phyloP scores from a whole-genome alignment of 2,329 filamentous ascomycete genomes.

The Diaporthe capsici region DNA sequence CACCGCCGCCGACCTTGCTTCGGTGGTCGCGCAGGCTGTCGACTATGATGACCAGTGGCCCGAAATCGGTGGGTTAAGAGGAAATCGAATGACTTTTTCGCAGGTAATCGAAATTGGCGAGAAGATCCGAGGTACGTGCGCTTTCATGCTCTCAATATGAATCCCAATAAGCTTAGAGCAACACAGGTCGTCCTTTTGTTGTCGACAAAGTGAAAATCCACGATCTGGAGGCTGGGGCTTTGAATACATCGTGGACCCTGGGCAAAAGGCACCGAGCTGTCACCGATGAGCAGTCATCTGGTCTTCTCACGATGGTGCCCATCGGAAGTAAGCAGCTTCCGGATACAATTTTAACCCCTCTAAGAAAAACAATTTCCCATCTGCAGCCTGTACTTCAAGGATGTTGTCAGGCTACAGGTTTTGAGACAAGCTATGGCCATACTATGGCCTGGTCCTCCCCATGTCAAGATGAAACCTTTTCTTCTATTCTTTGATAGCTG shows the following conservation, averaged over 20 bases:
- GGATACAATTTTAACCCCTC: too few species aligned
- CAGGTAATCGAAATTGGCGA: conserved; percentile 57
- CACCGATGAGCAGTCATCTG: conserved; percentile 51
- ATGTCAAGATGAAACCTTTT: too few species aligned
- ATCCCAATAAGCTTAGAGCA: conserved; percentile 31
- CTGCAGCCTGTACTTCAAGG: too few species aligned
- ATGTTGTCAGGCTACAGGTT: too few species aligned
- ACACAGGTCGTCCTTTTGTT: conserved; percentile 52
- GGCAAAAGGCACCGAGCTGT: conserved; percentile 50
- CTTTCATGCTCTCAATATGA: not conserved
- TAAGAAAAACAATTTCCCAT: too few species aligned
- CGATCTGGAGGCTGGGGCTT: conserved; percentile 61
- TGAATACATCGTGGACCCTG: conserved; percentile 59
- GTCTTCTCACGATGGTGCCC: conserved; percentile 54
- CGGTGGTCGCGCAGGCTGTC: conserved; percentile 55
- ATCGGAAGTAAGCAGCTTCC: conserved; percentile 46
- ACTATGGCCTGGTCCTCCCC: too few species aligned
- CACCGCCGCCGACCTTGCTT: conserved; percentile 58
- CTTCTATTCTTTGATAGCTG: too few species aligned
- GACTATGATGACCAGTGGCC: conserved; percentile 62
- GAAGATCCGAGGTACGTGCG: conserved; percentile 38
- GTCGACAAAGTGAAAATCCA: conserved; percentile 61
- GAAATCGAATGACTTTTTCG: conserved; percentile 52
- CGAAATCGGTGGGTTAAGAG: conserved; percentile 56
- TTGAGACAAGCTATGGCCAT: too few species aligned